Evolutionary conservation across 495 filamentous ascomycete species (phyloP), one percentile per base, ranked within the genome.

Genomic region (Penicillium egyptiacum): DNA sequence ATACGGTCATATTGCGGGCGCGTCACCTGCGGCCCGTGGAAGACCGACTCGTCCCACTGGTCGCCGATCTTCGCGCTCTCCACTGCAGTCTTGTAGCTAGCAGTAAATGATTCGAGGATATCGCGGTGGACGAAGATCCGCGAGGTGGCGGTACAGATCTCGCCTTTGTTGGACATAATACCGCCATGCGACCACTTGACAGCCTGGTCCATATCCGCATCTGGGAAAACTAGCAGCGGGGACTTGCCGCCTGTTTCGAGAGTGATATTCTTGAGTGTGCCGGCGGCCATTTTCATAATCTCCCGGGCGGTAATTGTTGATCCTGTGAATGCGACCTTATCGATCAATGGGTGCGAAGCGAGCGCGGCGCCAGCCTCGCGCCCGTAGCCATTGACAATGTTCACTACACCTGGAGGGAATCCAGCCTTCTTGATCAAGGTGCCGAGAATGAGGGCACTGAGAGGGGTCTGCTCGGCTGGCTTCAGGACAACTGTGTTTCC

Each of bases 251-350:
- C 92, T 1, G 91, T 95, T 73, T 96, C 92, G 14, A 97, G 83
- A 0, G 91, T 96, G 59, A 96, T 92, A 70, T 95, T 95, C 79
- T 96, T 96, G 75, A 96, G 80, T 58, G 86, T 93, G 3, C 80
- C 76, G 9, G 86, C 79, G 0, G 92, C 92, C 78, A 88, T 86
- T 71, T 92, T 92, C 91, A 96, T 96, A 60, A 97, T 91, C 63
- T 90, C 81, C 57, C 84, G 83, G 11, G 85, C 92, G 8, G 92
- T 96, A 0, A 77, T 76, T 3, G 92, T 96, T 41, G 84, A 88
- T 46, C 92, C 92, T 1, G 92, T 97, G 62, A 97, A 97, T 26
- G 92, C 91, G 53, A 97, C 78, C 76, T 96, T 97, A 73, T 96
- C 91, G 46, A 97, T 83, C 22, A 77, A 79, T 1, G 83, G 69